Percentiles rank a stretch among this genome's conserved stretches.
Evolutionary conservation across 2,329 filamentous ascomycete species (phyloP).

Genomic region (Lecanicillium sp.): DNA sequence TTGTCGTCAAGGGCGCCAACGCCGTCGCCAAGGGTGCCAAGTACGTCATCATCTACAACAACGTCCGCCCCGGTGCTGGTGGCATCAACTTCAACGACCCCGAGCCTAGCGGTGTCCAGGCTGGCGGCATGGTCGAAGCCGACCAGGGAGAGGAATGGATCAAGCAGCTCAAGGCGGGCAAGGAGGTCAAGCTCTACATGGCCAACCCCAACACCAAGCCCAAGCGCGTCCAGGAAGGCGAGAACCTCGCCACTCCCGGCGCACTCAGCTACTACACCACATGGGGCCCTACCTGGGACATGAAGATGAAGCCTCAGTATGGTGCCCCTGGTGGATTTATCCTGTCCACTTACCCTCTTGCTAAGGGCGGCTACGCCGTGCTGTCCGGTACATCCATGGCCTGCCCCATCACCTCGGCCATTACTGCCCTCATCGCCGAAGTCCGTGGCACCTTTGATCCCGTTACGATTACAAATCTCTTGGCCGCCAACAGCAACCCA

Average conservation of each 20-base stretch:
- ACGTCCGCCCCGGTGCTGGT: constrained; percentile 24
- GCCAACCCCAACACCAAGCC: constrained; percentile 26
- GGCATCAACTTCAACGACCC: constrained; percentile 22
- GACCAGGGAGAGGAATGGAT: constrained; percentile 37
- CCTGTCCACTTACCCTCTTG: constrained; percentile 46
- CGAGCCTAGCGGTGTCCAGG: constrained; percentile 22
- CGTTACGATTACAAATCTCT: constrained; percentile 37
- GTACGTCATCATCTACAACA: constrained; percentile 58
- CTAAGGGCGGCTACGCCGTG: constrained; percentile 40
- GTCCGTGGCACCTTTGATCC: constrained; percentile 44
- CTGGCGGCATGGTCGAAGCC: constrained; percentile 32
- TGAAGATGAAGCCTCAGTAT: constrained; percentile 48
- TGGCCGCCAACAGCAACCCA: constrained; percentile 42
- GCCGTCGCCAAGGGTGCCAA: constrained; percentile 47
- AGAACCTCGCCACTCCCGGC: constrained; percentile 40
- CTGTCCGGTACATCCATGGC: constrained; percentile 55
- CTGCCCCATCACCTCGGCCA: constrained; percentile 46
- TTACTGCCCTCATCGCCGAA: constrained; percentile 45
- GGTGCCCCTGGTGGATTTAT: constrained; percentile 50
- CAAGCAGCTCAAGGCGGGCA: constrained; percentile 31
- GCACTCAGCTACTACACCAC: constrained; percentile 44
- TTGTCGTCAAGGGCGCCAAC: constrained; percentile 45
- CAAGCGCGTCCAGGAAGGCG: constrained; percentile 20
- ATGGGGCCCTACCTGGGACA: constrained; percentile 55
- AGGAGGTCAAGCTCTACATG: constrained; percentile 37